A percentile compares a stretch with the other conserved stretches of the same genome.
Conservation (phyloP, 2,329 filamentous ascomycete species). For the Paraconiothyrium brasiliense region DNA sequence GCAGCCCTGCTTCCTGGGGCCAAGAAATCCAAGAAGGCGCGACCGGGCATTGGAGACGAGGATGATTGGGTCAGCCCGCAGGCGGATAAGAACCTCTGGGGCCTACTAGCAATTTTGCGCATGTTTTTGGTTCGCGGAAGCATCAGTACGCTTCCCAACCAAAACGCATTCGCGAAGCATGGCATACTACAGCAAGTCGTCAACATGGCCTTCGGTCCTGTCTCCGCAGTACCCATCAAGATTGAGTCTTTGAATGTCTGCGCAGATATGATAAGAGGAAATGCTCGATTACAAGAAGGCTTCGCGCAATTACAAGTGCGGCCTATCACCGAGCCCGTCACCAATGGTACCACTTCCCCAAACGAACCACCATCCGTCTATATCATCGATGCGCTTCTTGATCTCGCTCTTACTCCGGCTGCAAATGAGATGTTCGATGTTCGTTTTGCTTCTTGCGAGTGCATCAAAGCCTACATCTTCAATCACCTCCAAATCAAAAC, state of each 20-base stretch:
- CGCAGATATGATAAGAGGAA: slow-evolving; percentile 87
- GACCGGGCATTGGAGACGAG: slow-evolving; percentile 65
- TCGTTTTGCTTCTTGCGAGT: slow-evolving; percentile 85
- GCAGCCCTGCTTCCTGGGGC: slow-evolving; percentile 72
- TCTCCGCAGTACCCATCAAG: slow-evolving; percentile 78
- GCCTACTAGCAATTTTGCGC: slow-evolving; percentile 83
- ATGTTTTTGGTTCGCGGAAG: slow-evolving; percentile 87
- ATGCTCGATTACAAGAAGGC: slow-evolving; percentile 80
- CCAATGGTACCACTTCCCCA: slow-evolving; percentile 53
- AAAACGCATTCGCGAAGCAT: slow-evolving; percentile 84
- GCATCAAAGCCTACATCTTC: slow-evolving; percentile 91
- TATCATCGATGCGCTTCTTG: slow-evolving; percentile 91
- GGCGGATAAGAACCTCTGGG: slow-evolving; percentile 90
- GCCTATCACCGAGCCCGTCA: slow-evolving; percentile 60
- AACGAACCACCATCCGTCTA: slow-evolving; percentile 74
- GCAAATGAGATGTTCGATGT: slow-evolving; percentile 77
- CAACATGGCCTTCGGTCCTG: slow-evolving; percentile 80
- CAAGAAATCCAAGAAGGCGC: slow-evolving; percentile 64
- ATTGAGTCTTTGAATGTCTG: slow-evolving; percentile 87
- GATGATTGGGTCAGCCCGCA: slow-evolving; percentile 80
- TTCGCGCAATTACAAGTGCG: slow-evolving; percentile 88
- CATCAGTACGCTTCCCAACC: slow-evolving; percentile 81
- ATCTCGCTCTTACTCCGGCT: slow-evolving; percentile 77
- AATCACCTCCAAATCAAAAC: slow-evolving; percentile 81
- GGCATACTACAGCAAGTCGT: slow-evolving; percentile 82